Percentiles rank a stretch among this genome's conserved stretches.
Conservation (phyloP, 2,329 filamentous ascomycete species). For the Raffaelea deltoideospora region DNA sequence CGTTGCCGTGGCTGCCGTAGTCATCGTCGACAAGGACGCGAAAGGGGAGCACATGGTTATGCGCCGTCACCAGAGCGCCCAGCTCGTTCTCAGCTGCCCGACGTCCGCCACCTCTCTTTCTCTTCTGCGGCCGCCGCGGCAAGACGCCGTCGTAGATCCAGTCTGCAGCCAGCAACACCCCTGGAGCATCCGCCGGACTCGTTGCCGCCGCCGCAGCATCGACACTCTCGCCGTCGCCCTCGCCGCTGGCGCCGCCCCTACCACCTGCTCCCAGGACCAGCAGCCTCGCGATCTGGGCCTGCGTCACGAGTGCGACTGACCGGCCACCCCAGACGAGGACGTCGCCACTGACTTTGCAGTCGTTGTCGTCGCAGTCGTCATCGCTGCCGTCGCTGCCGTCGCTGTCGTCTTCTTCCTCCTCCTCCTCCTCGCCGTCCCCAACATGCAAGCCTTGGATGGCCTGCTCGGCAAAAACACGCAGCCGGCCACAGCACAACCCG, state of each 20-base stretch:
- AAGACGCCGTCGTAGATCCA: constrained; percentile 63
- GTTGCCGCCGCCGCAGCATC: too few species aligned
- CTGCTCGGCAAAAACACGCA: constrained; percentile 49
- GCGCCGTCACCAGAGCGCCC: constrained; percentile 62
- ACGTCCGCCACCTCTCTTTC: background rate
- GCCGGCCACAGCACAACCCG: constrained; percentile 17
- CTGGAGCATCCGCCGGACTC: too few species aligned
- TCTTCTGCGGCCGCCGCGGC: constrained; percentile 15
- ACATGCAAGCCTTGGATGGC: constrained; percentile 59
- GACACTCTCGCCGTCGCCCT: constrained; percentile 9
- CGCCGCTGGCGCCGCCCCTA: too few species aligned
- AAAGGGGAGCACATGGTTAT: constrained; percentile 61
- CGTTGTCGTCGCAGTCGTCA: constrained; percentile 6
- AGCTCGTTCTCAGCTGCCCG: too few species aligned
- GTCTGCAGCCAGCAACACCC: constrained; percentile 44
- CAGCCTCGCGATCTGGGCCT: constrained; percentile 19
- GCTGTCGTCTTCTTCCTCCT: constrained; percentile 7
- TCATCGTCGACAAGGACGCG: constrained; percentile 7
- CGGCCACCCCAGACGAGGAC: constrained; percentile 58
- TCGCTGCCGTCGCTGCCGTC: constrained; percentile 3
- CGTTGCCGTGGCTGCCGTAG: too few species aligned
- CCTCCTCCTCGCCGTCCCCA: constrained; percentile 7
- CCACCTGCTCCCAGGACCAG: too few species aligned
- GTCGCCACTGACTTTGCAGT: constrained; percentile 10
- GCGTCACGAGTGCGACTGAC: constrained; percentile 30